Conservation (phyloP, 2,329 filamentous ascomycete species). For the Phoma sp. region DNA sequence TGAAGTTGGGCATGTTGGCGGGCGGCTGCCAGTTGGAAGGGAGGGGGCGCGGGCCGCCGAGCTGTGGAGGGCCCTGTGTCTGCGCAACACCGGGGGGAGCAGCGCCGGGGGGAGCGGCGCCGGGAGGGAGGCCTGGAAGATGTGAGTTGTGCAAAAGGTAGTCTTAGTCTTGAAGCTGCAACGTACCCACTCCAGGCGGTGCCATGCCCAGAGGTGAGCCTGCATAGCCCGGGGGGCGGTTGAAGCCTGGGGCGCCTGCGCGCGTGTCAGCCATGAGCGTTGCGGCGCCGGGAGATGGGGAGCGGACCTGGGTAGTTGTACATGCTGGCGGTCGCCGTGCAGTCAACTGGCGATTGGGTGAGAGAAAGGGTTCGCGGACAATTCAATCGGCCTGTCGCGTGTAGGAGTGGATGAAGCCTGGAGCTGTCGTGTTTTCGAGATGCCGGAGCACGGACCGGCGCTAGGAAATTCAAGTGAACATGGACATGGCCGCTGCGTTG, state of each 20-base stretch:
- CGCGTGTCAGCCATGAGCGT: conserved; percentile 25
- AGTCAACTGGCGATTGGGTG: not conserved
- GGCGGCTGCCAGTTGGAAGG: conserved; percentile 87
- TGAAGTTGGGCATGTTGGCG: conserved; percentile 93
- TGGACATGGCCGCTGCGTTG: too few species aligned
- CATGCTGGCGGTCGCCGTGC: conserved; percentile 27
- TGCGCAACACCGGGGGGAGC: conserved; percentile 78
- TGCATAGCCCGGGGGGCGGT: conserved; percentile 75
- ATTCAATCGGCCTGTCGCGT: not conserved
- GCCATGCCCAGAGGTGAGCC: conserved; percentile 77
- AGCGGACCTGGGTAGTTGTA: conserved; percentile 46
- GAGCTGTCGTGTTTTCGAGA: too few species aligned
- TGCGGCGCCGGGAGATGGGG: not conserved
- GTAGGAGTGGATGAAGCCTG: too few species aligned
- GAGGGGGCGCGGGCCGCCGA: conserved; percentile 80
- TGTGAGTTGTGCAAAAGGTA: not conserved
- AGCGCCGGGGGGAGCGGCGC: conserved; percentile 71
- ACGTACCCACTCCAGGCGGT: conserved; percentile 80
- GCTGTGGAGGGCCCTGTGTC: conserved; percentile 73
- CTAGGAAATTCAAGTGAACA: conserved; percentile 28
- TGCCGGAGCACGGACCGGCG: conserved; percentile 20
- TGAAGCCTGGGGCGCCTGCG: conserved; percentile 66
- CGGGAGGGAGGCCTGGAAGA: conserved; percentile 17
- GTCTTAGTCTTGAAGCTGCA: not conserved
- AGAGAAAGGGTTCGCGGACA: not conserved